Base-by-base conservation (phyloP, 2,329 filamentous ascomycete genomes). In the Elsinoe perseae region DNA sequence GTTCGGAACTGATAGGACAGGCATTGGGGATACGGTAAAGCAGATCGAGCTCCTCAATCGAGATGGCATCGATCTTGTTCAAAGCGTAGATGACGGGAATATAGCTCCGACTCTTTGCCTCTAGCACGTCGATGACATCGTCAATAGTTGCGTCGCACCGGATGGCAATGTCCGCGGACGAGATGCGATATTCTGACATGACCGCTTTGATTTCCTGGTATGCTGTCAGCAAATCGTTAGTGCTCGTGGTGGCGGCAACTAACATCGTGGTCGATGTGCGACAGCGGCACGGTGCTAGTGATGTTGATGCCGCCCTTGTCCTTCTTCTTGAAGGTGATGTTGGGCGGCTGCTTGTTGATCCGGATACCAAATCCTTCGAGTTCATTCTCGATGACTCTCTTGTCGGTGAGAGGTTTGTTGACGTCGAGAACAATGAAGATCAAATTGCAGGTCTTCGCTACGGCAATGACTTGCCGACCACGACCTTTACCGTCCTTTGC, bases 291-390 rank as follows among this genome's bases (percentile, higher is more conserved):
- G 2, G 93, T 98, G 73, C 83, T 93, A n/a, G 91, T 95, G 68
- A 98, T 93, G 68, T 88, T 91, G 68, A 98, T 83, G 32, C 93
- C 93, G 64, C 93, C 93, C 76, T 97, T 97, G 74, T 98, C 93
- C 79, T 98, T 98, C 80, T 98, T 98, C 75, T 86, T 95, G 79
- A 96, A 95, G n/a, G 93, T 88, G 67, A 98, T 98, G 71, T 98
- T 98, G 38, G 93, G 93, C 23, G 93, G 93, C 65, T 84, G 76
- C 77, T 97, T 98, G 79, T 98, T 98, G 77, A 97, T 92, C 57
- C 93, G 83, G 69, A 98, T 96, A 30, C 93, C 93, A 66, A 98
- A 98, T 6, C 93, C 93, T 71, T 98, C 93, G 69, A 98, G 74
- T 75, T 98, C 93, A 53, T 83, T 80, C 74, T 98, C 93, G 67